phyloP scores from a whole-genome alignment of 2,329 filamentous ascomycete genomes.

The Leptographium procerum region DNA sequence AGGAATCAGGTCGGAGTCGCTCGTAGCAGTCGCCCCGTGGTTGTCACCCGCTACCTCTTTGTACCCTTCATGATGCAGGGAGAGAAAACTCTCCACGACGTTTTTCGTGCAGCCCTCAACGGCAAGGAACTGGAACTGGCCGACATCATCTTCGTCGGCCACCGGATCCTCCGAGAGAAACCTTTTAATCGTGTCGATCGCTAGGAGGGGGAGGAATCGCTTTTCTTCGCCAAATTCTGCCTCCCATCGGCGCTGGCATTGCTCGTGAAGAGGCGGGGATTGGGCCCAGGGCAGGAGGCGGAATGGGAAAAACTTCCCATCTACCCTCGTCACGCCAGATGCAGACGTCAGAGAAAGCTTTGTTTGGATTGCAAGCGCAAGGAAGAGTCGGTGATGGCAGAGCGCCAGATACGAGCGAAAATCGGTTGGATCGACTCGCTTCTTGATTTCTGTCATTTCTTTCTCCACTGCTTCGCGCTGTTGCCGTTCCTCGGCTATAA shows the following conservation, averaged over 20 bases:
- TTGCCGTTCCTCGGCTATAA: too few species aligned
- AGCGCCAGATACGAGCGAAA: not conserved
- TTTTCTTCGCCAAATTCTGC: not conserved
- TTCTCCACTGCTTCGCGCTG: not conserved
- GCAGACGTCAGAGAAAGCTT: not conserved
- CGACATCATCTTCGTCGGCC: not conserved
- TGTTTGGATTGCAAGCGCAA: not conserved
- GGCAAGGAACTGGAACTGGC: not conserved
- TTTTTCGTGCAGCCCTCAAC: not conserved
- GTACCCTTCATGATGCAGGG: not conserved
- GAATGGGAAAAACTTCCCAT: not conserved
- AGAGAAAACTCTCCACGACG: not conserved
- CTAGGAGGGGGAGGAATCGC: not conserved
- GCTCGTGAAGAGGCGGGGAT: not conserved
- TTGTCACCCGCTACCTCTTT: not conserved
- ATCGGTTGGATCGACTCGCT: not conserved
- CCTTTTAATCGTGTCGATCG: not conserved
- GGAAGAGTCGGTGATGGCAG: not conserved
- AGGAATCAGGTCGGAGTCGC: not conserved
- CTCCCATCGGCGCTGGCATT: not conserved
- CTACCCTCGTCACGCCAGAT: not conserved
- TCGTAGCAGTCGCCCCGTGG: not conserved
- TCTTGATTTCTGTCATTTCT: not conserved
- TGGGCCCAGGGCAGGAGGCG: not conserved
- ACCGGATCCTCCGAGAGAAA: not conserved